Conservation (phyloP, 1,284 basidiomycete species). For the Chalciporus sp. region DNA sequence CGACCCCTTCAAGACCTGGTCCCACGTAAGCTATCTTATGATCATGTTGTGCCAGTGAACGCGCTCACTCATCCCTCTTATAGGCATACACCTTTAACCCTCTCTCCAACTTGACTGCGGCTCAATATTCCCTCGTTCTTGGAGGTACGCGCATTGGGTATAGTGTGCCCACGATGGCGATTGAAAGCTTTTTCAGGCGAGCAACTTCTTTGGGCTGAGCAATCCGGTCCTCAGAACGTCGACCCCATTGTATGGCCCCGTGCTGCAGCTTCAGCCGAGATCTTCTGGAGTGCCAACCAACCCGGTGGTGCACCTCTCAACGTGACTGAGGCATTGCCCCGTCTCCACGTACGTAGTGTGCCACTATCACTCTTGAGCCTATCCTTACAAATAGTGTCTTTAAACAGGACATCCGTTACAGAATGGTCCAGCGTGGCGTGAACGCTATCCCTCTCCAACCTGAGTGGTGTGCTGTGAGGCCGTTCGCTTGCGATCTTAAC, state of each 20-base stretch:
- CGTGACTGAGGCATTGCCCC: constrained; percentile 63
- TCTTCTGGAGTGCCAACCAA: constrained; percentile 63
- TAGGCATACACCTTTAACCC: constrained; percentile 60
- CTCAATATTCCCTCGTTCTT: constrained; percentile 44
- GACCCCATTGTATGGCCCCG: constrained; percentile 63
- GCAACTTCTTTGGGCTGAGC: constrained; percentile 58
- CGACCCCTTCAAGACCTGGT: constrained; percentile 60
- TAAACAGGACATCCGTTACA: constrained; percentile 58
- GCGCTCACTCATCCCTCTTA: constrained; percentile 18
- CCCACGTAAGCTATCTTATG: constrained; percentile 35
- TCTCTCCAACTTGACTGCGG: constrained; percentile 40
- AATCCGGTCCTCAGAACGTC: constrained; percentile 53
- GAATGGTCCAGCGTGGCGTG: constrained; percentile 64
- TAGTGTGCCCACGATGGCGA: neutral
- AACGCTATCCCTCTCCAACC: constrained; percentile 66
- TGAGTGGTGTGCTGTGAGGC: constrained; percentile 69
- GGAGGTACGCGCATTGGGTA: constrained; percentile 40
- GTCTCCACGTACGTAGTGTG: constrained; percentile 31
- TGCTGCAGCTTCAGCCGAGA: constrained; percentile 59
- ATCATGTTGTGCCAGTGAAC: neutral
- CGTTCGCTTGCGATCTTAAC: constrained; percentile 49
- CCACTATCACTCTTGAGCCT: neutral
- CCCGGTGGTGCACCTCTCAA: constrained; percentile 42
- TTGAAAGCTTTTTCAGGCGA: constrained; percentile 29
- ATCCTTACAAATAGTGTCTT: neutral